Evolutionary conservation across 2,329 filamentous ascomycete genomes (phyloP).

Genomic region (Pyrenochaeta sp.): DNA sequence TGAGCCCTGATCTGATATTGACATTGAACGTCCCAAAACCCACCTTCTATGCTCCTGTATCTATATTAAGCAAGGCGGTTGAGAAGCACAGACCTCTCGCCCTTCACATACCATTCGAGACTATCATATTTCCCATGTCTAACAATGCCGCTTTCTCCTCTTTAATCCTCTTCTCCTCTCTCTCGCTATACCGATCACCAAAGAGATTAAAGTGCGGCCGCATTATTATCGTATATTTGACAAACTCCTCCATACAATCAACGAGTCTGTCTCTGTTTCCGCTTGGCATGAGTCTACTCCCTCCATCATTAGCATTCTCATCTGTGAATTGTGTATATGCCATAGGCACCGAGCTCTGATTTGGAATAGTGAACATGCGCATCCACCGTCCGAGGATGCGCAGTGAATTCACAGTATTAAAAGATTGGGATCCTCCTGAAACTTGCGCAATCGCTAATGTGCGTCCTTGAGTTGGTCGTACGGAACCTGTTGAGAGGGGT

Average conservation of each 20-base stretch:
- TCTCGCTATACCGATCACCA: constrained; percentile 69
- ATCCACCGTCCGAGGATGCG: constrained; percentile 73
- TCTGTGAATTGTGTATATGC: constrained; percentile 70
- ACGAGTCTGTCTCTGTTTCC: constrained; percentile 67
- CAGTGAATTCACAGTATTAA: constrained; percentile 73
- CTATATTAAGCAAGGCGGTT: neutral
- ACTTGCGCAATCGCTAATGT: constrained; percentile 71
- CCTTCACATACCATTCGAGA: constrained; percentile 2
- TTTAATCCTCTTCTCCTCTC: constrained; percentile 53
- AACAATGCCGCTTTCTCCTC: constrained; percentile 16
- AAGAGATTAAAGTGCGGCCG: constrained; percentile 68
- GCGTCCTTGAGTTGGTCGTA: constrained; percentile 71
- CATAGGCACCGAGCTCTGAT: constrained; percentile 70
- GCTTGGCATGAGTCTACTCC: constrained; percentile 63
- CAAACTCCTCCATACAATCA: constrained; percentile 75
- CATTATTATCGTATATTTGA: constrained; percentile 74
- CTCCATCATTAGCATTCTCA: constrained; percentile 54
- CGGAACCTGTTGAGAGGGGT: constrained; percentile 66
- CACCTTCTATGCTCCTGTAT: no score
- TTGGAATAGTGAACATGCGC: constrained; percentile 73
- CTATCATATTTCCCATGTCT: neutral
- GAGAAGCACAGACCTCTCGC: neutral
- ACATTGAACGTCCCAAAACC: no score
- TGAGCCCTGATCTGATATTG: no score
- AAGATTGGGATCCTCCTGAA: constrained; percentile 70